Evolutionary conservation across 73 alveolate species (phyloP), one percentile per base, ranked within the genome.

Genomic region (Blepharisma japonicum): DNA sequence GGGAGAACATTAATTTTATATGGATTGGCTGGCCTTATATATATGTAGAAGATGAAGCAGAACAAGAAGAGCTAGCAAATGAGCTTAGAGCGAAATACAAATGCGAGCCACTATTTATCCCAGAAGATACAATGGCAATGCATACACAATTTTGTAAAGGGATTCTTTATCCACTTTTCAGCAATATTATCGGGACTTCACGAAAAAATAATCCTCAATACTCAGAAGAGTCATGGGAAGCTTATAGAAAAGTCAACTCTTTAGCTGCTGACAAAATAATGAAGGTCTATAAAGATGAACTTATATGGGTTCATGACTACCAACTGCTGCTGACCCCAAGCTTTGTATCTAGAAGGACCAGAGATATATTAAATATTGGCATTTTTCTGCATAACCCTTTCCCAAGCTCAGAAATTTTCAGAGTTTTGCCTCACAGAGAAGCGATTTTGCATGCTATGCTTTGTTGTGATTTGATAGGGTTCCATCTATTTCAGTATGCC

Each of bases 401-500:
- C 70, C 95, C 95, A 4, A 54, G 78, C 72, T 78, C 90, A 6
- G 86, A 88, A 25, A 81, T 88, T 20, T 66, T 54, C 49, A 67
- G 74, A 56, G 86, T 85, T 7, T 50, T 81, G 23, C 92, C 92
- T 11, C 80, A 81, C 71, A 71, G 89, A 81, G 80, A 49, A 39
- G 85, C 74, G 46, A 77, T 87, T 27, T 50, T 87, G 45, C 86
- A 83, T 48, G 55, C 89, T 0, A 45, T 87, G 68, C 79, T 87
- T 46, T 77, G 88, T 39, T 91, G 97, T 71, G 97, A 93, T 81
- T 77, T 92, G 42, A 87, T 93, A 32, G 97, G 97, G 6, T 94
- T 94, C 80, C 98, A 94, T 67, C 79, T 80, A 45, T 94, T 86
- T 81, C 95, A 81, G 55, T 81, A 92, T 56, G 98, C 98, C 6